phyloP scores from a whole-genome alignment of 2,329 filamentous ascomycete genomes.

The Trichoderma simmonsii region DNA sequence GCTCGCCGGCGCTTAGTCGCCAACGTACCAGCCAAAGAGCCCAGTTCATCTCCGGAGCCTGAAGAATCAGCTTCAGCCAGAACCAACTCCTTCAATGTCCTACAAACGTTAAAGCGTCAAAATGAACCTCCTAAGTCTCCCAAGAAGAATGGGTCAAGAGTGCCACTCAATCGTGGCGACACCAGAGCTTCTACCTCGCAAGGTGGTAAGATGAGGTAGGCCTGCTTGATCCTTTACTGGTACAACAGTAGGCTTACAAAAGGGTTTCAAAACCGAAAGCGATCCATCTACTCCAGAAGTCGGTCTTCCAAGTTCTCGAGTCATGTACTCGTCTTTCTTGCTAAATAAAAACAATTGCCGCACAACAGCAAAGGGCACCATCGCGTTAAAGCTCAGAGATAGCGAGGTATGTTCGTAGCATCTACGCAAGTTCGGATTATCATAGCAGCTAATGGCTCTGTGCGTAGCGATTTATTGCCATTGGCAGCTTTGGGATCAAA shows the following conservation, averaged over 20 bases:
- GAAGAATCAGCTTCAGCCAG: constrained; percentile 24
- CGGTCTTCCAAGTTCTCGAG: not conserved
- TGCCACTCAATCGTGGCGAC: not conserved
- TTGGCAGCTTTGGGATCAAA: constrained; percentile 66
- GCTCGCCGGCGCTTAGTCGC: constrained; percentile 32
- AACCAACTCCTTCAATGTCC: constrained; percentile 31
- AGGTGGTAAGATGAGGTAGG: constrained; percentile 8
- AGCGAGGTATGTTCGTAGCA: constrained; percentile 43
- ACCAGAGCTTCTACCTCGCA: not conserved
- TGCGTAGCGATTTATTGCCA: constrained; percentile 54
- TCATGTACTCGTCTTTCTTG: constrained; percentile 46
- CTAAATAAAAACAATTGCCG: constrained; percentile 44
- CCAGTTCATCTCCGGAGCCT: constrained; percentile 18
- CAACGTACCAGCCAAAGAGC: constrained; percentile 20
- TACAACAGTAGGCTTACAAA: not conserved
- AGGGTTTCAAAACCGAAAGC: not conserved
- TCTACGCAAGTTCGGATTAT: not conserved
- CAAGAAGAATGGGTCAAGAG: constrained; percentile 19
- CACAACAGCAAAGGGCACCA: constrained; percentile 36
- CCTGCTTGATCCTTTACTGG: not conserved
- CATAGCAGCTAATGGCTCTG: no score
- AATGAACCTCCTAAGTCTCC: constrained; percentile 20
- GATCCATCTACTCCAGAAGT: not conserved
- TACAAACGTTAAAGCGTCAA: constrained; percentile 25
- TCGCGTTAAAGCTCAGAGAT: constrained; percentile 44